Percentiles rank a stretch among this genome's conserved stretches.
phyloP scores from a whole-genome alignment of 2,329 filamentous ascomycete genomes.

The Elsinoe ampelina region DNA sequence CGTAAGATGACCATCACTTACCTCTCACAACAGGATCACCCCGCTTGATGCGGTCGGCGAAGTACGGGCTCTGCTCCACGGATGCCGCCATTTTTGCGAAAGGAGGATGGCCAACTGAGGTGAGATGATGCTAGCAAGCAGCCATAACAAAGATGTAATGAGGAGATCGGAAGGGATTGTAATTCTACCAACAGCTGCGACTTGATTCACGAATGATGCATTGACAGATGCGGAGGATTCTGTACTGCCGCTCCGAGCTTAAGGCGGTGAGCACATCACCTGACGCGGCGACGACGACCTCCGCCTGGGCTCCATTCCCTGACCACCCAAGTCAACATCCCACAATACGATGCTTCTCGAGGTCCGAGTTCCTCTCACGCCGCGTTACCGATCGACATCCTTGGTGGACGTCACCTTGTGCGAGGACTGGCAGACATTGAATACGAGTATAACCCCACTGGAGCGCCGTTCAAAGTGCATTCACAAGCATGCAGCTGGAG shows the following conservation, averaged over 20 bases:
- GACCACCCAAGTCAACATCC: too few relatives aligned
- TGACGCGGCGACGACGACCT: too few relatives aligned
- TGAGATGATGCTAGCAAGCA: neutral
- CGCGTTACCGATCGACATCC: too few relatives aligned
- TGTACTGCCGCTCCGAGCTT: neutral
- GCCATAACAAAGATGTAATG: neutral
- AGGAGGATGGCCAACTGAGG: neutral
- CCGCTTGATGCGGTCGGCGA: slow-evolving; percentile 10
- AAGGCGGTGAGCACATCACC: slow-evolving; percentile 1
- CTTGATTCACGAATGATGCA: neutral
- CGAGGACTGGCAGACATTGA: neutral
- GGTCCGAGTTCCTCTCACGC: too few relatives aligned
- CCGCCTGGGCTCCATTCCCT: too few relatives aligned
- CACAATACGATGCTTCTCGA: too few relatives aligned
- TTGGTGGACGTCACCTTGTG: too few relatives aligned
- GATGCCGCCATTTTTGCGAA: slow-evolving; percentile 13
- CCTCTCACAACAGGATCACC: slow-evolving; percentile 15
- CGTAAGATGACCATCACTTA: neutral
- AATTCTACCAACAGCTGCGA: too few relatives aligned
- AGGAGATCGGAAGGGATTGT: too few relatives aligned
- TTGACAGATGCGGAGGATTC: neutral
- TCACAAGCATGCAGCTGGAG: neutral
- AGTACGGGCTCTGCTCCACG: slow-evolving; percentile 16
- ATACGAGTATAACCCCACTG: neutral
- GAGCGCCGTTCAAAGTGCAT: neutral